phyloP scores from a whole-genome alignment of 1,139 yeast genomes.

The Yamadazyma spencermartinsiae region DNA sequence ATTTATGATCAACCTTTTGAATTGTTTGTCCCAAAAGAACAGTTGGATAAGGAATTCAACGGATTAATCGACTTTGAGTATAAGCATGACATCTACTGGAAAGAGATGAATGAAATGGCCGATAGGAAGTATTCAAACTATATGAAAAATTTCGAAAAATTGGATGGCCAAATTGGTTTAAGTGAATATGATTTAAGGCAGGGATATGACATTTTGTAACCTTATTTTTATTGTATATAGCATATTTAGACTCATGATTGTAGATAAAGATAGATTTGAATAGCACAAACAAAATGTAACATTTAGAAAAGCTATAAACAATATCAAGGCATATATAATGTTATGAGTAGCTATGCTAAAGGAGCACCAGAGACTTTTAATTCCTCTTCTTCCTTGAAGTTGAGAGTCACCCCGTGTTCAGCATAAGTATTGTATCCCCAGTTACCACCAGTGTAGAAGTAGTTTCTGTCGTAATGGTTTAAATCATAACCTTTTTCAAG shows the following conservation, averaged over 20 bases:
- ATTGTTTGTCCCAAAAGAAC: conserved; percentile 76
- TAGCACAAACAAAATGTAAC: too few species aligned
- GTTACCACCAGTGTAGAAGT: conserved; percentile 18
- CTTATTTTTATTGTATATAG: background rate
- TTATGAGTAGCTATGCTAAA: background rate
- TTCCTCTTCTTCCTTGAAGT: conserved; percentile 9
- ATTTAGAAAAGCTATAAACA: too few species aligned
- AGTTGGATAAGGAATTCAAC: conserved; percentile 80
- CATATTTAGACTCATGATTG: too few species aligned
- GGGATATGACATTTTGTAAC: conserved; percentile 13
- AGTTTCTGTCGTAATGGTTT: conserved; percentile 17
- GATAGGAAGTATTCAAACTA: conserved; percentile 55
- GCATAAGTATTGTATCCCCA: conserved; percentile 23
- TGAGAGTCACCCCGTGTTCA: conserved; percentile 8
- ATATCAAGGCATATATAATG: background rate
- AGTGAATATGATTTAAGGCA: conserved; percentile 51
- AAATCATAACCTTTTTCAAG: conserved; percentile 12
- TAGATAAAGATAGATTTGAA: too few species aligned
- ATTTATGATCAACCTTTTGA: conserved; percentile 88
- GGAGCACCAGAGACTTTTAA: background rate
- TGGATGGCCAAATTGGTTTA: conserved; percentile 75
- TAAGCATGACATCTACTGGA: conserved; percentile 80
- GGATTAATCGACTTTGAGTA: conserved; percentile 84
- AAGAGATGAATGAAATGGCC: conserved; percentile 59
- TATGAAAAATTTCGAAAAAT: conserved; percentile 58